Conservation (phyloP, 2,329 filamentous ascomycete species). For the Chlorencoelia australis region DNA sequence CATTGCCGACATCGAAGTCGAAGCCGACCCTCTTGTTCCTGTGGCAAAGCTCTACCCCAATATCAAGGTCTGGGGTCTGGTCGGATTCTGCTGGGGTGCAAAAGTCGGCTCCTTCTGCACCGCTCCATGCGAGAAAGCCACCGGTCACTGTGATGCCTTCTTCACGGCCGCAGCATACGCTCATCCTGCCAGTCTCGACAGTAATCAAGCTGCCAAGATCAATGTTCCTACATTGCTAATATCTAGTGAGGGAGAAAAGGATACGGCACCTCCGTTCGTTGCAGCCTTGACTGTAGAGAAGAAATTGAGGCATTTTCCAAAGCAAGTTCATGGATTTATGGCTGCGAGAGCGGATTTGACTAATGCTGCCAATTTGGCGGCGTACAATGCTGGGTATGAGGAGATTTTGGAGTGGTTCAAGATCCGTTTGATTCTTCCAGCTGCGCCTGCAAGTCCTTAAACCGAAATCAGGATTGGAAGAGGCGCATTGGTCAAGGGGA, state of each 20-base stretch:
- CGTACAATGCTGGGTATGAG: conserved; percentile 40
- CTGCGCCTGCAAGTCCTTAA: too few species aligned
- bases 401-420: conserved; percentile 33
- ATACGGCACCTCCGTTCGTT: conserved; percentile 34
- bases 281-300: conserved; percentile 33
- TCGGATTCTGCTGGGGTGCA: conserved; percentile 27
- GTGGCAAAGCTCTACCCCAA: too few species aligned
- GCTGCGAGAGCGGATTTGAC: conserved; percentile 39
- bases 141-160: conserved; percentile 16
- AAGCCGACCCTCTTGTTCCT: too few species aligned
- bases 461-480: too few species aligned
- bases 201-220: conserved; percentile 48
- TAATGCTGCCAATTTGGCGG: conserved; percentile 33
- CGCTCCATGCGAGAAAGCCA: too few species aligned
- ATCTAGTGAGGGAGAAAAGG: conserved; percentile 49
- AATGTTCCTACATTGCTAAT: conserved; percentile 55
- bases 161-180: conserved; percentile 43
- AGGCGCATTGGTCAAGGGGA: too few species aligned
- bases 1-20: too few species aligned
- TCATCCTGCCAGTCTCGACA: conserved; percentile 55
- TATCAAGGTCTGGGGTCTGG: conserved; percentile 36
- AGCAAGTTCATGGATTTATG: conserved; percentile 49
- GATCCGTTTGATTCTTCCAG: conserved; percentile 33
- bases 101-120: conserved; percentile 23
- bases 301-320: conserved; percentile 38